These are phyloP conservation scores for Alternaria angustiovoidea DNA, from an alignment of 2,329 filamentous ascomycete species.

Conservation along the genomic window DNA sequence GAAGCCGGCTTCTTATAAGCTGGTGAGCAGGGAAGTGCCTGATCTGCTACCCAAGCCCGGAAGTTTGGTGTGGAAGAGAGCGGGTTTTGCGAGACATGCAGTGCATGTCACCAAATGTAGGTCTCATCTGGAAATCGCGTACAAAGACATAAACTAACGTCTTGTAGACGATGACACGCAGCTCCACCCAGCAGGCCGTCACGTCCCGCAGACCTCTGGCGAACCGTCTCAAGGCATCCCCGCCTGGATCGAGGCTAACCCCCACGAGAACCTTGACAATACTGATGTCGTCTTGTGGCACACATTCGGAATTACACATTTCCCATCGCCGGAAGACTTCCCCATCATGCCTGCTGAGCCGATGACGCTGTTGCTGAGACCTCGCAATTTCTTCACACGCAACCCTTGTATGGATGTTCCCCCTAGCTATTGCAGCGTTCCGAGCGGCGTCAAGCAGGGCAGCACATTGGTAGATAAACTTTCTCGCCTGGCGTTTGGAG, in stretches of 20 bases:
- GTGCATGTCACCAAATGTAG: conserved; percentile 90
- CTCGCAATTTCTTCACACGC: conserved; percentile 81
- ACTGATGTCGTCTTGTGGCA: conserved; percentile 92
- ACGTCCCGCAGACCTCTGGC: conserved; percentile 87
- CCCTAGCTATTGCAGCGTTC: conserved; percentile 75
- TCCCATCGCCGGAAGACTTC: conserved; percentile 89
- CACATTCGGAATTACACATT: conserved; percentile 90
- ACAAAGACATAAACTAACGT: conserved; percentile 12
- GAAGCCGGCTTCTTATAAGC: conserved; percentile 86
- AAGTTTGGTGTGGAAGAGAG: conserved; percentile 86
- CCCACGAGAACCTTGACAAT: conserved; percentile 74
- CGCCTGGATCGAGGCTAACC: conserved; percentile 76
- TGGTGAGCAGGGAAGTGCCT: conserved; percentile 86
- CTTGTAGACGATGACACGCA: conserved; percentile 76
- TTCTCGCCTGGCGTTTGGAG: conserved; percentile 59
- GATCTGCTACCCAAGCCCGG: conserved; percentile 80
- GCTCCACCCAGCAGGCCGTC: conserved; percentile 83
- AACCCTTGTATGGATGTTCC: conserved; percentile 85
- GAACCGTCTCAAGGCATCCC: conserved; percentile 77
- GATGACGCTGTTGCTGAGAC: conserved; percentile 80
- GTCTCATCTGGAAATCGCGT: conserved; percentile 36
- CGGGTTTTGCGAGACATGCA: conserved; percentile 85
- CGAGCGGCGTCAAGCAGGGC: conserved; percentile 69
- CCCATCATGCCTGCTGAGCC: conserved; percentile 86
- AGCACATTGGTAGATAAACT: conserved; percentile 59